Conservation (phyloP, 345 rosid genomes). For the Viola odorata region DNA sequence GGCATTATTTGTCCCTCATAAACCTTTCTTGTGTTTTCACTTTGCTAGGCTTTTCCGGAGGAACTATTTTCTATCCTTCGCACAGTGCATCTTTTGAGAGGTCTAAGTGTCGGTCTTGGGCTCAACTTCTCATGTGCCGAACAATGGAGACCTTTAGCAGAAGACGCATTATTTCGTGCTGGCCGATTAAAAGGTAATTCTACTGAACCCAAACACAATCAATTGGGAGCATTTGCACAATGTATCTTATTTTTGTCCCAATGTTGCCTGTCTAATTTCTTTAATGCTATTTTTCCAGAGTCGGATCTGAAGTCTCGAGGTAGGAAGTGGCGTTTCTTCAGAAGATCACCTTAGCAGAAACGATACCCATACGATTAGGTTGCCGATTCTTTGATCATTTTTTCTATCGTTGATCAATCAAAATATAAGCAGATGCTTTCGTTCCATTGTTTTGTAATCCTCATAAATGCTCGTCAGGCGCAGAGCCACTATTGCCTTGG, state of each 20-base stretch:
- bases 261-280: not conserved
- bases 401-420: no score
- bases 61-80: constrained; percentile 86
- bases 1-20: no score
- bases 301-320: constrained; percentile 21
- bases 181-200: constrained; percentile 60
- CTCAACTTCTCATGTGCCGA: constrained; percentile 77
- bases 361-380: constrained; percentile 1
- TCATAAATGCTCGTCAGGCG: no score
- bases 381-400: no score
- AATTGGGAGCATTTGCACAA: not conserved
- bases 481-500: no score
- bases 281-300: constrained; percentile 19
- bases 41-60: constrained; percentile 74
- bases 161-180: constrained; percentile 65
- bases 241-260: no score
- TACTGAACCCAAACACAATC: not conserved
- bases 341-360: constrained; percentile 31
- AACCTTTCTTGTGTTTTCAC: not conserved
- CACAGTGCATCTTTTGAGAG: constrained; percentile 77
- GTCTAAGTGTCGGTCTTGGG: constrained; percentile 88
- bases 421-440: no score
- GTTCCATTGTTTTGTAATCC: no score
- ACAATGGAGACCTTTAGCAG: constrained; percentile 86
- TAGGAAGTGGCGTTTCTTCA: constrained; percentile 15